Evolutionary conservation across 2,329 filamentous ascomycete species (phyloP), one percentile per base, ranked within the genome.

Genomic region (Ophiostoma tasmaniense): DNA sequence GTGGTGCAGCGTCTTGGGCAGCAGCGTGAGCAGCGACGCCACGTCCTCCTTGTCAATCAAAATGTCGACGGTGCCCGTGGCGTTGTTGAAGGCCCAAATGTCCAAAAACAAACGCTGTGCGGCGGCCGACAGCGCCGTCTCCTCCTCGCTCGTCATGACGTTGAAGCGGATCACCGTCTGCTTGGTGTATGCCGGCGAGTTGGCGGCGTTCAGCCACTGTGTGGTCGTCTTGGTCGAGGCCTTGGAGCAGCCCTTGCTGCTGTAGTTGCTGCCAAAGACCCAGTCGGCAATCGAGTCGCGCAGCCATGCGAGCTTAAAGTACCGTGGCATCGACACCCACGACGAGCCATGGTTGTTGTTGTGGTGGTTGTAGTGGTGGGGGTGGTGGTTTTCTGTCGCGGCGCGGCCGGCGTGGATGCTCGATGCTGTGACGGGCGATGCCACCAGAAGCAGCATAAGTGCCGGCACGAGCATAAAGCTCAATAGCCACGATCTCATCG

Each of bases 91-190:
- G 28, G 91, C 89, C 95, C 95, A 99, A 1, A 98, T 86, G 76
- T 99, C 95, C 59, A 98, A 82, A 74, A 95, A 90, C 30, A 97
- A 84, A 22, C 87, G 86, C 71, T 90, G 84, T 0, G 89, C 84
- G 2, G 92, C 92, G 69, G 90, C 85, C n/a, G 88, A 84, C 69
- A 97, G 81, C 1, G 89, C 89, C 42, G 80, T 79, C 70, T 91
- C 89, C 75, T 96, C 91, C 25, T 87, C 83, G 2, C 83, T 78
- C 33, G 85, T 88, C 71, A 85, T 88, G 68, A 97, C 81, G 75
- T 90, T 92, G 83, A 98, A 97, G 52, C 95, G 89, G 72, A 98
- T 81, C 20, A 99, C 92, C n/a, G 97, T 84, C 78, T 97, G 89
- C 71, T 90, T 86, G 71, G 87, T 87, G 77, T 97, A 97, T 72